phyloP scores from a whole-genome alignment of 768 basidiomycete genomes.

The Tylopilus subfusipes region DNA sequence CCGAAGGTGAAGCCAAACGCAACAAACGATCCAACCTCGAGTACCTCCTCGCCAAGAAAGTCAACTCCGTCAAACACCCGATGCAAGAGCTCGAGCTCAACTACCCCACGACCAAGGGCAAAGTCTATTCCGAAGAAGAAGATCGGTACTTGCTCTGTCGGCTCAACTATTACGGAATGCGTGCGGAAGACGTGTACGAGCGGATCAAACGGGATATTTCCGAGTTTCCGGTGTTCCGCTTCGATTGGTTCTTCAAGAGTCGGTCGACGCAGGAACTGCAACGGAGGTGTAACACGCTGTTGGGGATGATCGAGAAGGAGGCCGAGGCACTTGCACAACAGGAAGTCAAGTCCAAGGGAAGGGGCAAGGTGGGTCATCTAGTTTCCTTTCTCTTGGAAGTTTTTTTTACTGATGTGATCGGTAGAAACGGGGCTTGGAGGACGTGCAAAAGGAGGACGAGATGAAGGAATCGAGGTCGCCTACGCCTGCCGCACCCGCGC shows the following conservation, averaged over 20 bases:
- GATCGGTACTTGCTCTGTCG: constrained; percentile 93
- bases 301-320: constrained; percentile 93
- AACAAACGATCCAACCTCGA: constrained; percentile 81
- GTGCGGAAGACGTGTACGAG: constrained; percentile 86
- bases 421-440: constrained; percentile 73
- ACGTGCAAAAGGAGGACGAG: constrained; percentile 49
- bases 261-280: constrained; percentile 85
- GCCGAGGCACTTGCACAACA: constrained; percentile 63
- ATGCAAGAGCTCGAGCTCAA: constrained; percentile 97
- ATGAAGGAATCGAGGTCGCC: constrained; percentile 55
- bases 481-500: constrained; percentile 52
- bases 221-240: constrained; percentile 95
- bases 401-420: constrained; percentile 3
- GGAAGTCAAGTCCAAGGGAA: constrained; percentile 60
- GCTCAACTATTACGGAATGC: constrained; percentile 86
- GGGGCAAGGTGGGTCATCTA: constrained; percentile 55
- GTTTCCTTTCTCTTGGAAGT: not conserved
- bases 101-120: constrained; percentile 94
- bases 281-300: constrained; percentile 80
- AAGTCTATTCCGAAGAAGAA: constrained; percentile 95
- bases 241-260: constrained; percentile 98
- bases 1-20: constrained; percentile 87
- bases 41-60: constrained; percentile 75
- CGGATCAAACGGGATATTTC: constrained; percentile 94
- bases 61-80: constrained; percentile 78